Percentiles rank a stretch among this genome's conserved stretches.
Conservation (phyloP, 2,329 filamentous ascomycete genomes). For the Ceratocystis papillata region DNA sequence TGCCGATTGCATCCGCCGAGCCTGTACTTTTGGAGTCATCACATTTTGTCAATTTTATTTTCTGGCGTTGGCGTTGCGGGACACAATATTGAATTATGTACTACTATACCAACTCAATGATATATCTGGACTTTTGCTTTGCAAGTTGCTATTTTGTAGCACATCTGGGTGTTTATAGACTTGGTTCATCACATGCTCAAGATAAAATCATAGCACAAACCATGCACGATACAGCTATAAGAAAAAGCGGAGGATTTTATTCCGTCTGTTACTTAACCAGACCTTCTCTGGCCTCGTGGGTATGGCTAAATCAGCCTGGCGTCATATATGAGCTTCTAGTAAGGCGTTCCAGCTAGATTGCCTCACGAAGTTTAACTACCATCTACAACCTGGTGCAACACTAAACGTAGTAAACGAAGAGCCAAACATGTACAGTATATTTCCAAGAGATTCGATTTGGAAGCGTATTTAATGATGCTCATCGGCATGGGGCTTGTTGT, state of each 20-base stretch:
- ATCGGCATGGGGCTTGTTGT: slow-evolving; percentile 29
- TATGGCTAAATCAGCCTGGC: not conserved
- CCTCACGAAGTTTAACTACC: not conserved
- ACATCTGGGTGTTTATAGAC: not conserved
- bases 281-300: not conserved
- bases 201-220: not conserved
- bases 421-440: slow-evolving; percentile 12
- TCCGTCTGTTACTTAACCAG: slow-evolving; percentile 1
- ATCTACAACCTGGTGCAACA: not conserved
- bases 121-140: not conserved
- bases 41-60: slow-evolving; percentile 28
- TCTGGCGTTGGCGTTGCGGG: slow-evolving; percentile 35
- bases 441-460: slow-evolving; percentile 27
- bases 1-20: slow-evolving; percentile 16
- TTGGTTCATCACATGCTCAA: not conserved
- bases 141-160: not conserved
- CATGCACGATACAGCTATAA: not conserved
- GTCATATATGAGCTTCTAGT: not conserved
- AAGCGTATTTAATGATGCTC: slow-evolving; percentile 32
- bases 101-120: slow-evolving; percentile 4
- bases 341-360: not conserved
- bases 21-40: slow-evolving; percentile 15
- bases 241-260: slow-evolving; percentile 18
- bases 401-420: slow-evolving; percentile 8
- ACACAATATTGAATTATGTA: slow-evolving; percentile 27